Evolutionary conservation across 2,329 filamentous ascomycete genomes (phyloP).

Genomic region (Madurella fahalii): DNA sequence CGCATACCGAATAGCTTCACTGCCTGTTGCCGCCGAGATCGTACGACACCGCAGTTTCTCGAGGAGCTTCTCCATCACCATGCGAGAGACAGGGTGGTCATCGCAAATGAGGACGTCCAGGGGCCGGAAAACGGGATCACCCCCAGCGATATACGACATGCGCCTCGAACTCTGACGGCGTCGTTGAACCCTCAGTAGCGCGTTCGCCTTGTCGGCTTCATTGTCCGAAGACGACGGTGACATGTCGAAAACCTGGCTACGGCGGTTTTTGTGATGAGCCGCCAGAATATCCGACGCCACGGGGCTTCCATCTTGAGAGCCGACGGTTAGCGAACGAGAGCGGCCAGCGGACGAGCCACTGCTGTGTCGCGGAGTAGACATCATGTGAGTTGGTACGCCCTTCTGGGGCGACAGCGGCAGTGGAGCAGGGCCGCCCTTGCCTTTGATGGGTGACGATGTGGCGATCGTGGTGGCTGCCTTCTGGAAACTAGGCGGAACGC

Average conservation of each 20-base stretch:
- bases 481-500: conserved; percentile 55
- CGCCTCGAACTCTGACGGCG: conserved; percentile 93
- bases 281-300: conserved; percentile 64
- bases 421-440: conserved; percentile 46
- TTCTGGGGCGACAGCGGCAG: conserved; percentile 62
- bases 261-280: conserved; percentile 76
- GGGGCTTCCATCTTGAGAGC: conserved; percentile 86
- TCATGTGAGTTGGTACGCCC: conserved; percentile 35
- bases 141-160: conserved; percentile 79
- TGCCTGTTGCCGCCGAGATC: conserved; percentile 83
- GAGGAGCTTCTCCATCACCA: conserved; percentile 98
- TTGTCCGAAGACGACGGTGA: conserved; percentile 98
- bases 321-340: conserved; percentile 84
- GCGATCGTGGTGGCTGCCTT: conserved; percentile 55
- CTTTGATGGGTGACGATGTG: conserved; percentile 56
- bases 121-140: conserved; percentile 81
- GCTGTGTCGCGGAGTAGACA: conserved; percentile 53
- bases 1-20: conserved; percentile 87
- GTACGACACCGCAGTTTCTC: conserved; percentile 94
- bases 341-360: conserved; percentile 62
- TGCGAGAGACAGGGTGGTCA: conserved; percentile 90
- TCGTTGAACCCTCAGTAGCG: conserved; percentile 81
- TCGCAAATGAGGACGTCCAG: conserved; percentile 95
- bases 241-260: conserved; percentile 92
- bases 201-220: conserved; percentile 87